Evolutionary conservation across 1,284 basidiomycete genomes (phyloP).

Genomic region (Ceratobasidium sp.): DNA sequence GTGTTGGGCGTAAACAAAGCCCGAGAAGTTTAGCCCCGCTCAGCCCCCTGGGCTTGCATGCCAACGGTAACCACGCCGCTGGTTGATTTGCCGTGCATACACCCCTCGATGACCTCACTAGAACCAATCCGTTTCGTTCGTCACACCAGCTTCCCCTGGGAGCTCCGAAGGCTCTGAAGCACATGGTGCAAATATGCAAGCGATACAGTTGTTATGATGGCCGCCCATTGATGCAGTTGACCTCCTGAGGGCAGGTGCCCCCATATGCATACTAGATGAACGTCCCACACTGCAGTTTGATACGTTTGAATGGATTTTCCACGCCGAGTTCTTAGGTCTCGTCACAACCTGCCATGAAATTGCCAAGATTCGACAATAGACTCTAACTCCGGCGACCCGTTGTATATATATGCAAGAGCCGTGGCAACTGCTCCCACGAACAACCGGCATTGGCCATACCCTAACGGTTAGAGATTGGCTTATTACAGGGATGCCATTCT

Average conservation of each 20-base stretch:
- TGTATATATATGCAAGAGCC: not conserved
- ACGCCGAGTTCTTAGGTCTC: not conserved
- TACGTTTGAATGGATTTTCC: constrained; percentile 13
- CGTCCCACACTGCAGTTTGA: constrained; percentile 18
- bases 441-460: too few relatives aligned
- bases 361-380: not conserved
- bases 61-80: constrained; percentile 11
- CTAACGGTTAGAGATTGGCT: not conserved
- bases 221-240: not conserved
- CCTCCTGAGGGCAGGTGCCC: not conserved
- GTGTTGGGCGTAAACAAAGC: not conserved
- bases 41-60: not conserved
- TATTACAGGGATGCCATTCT: constrained; percentile 11
- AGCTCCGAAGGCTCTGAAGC: constrained; percentile 14
- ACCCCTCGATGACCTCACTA: not conserved
- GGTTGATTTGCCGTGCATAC: not conserved
- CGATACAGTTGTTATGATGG: constrained; percentile 15
- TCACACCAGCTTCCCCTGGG: not conserved
- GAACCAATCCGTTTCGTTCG: not conserved
- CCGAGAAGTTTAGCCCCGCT: not conserved
- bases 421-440: too few relatives aligned
- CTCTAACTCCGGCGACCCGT: not conserved
- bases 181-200: constrained; percentile 5
- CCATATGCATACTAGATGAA: not conserved
- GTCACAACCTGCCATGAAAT: not conserved